Evolutionary conservation across 768 basidiomycete species (phyloP), one percentile per base, ranked within the genome.

Genomic region (Phaffia tasmanica): DNA sequence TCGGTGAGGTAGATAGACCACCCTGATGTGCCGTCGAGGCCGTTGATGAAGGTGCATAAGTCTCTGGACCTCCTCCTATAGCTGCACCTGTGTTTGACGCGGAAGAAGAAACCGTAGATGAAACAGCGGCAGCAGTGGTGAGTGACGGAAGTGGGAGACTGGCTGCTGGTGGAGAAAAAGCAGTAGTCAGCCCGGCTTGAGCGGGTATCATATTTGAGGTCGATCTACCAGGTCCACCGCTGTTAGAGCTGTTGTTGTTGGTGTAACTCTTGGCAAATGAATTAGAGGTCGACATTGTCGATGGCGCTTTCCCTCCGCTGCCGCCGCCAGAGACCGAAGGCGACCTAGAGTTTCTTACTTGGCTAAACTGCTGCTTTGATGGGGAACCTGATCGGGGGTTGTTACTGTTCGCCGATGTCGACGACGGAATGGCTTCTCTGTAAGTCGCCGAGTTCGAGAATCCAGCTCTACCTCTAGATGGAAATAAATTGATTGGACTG

Each of bases 221-320:
- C 35, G 35, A 42, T 11, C 35, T 4, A 42, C 35, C 35, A 11
- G 35, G 35, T 42, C 35, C 35, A 42, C 35, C 35, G 35, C 35
- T 42, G 11, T 42, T 42, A 5, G 35, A 42, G 35, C 35, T 42
- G 35, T 11, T 42, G 11, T 42, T 42, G 35, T 42, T 42, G 35
- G 35, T 42, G 11, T 42, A 42, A 30, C 61, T 62, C 16, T n/a
- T 30, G 61, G 49, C 49, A 5, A 32, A 30, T 0, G 61, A 50
- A 3, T 48, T 62, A 3, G 61, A 62, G 5, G 61, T 62, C 1
- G 61, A 62, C 27, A 50, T 51, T 5, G 61, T 62, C 19, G 61
- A 25, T n/a, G 49, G 61, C 27, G 61, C 61, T 51, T 62, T 62
- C 23, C 61, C 19, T 42, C 35, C 35, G 35, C 35, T 42, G 35